These are phyloP conservation scores for Vigna radiata DNA, from an alignment of 306 rosid species.

Conservation along the genomic window DNA sequence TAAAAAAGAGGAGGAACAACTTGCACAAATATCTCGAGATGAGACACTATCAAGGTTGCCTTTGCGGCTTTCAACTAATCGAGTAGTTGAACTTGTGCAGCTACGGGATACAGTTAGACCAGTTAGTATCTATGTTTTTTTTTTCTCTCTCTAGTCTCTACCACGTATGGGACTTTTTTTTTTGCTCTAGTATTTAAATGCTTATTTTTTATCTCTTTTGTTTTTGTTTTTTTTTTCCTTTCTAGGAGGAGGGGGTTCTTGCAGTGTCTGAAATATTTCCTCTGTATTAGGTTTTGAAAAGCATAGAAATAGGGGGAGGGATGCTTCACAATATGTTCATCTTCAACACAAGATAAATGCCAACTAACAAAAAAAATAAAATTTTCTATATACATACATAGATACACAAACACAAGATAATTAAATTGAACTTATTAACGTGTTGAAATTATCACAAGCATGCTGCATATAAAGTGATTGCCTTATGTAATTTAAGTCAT, in stretches of 20 bases:
- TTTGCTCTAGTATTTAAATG: neutral
- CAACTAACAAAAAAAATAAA: neutral
- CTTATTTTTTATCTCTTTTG: neutral
- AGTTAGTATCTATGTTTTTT: conserved; percentile 56
- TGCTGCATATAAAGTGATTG: neutral
- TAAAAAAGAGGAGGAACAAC: conserved; percentile 95
- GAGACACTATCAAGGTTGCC: conserved; percentile 94
- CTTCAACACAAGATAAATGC: neutral
- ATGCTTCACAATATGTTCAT: neutral
- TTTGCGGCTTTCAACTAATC: conserved; percentile 93
- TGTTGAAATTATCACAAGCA: neutral
- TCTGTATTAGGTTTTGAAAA: neutral
- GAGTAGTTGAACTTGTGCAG: conserved; percentile 95
- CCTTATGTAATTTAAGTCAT: neutral
- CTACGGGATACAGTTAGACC: conserved; percentile 94
- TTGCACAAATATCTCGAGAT: conserved; percentile 82
- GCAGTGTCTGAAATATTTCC: neutral
- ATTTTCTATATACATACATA: neutral
- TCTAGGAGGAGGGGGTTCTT: conserved; percentile 2
- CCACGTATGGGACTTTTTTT: neutral
- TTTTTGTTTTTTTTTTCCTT: neutral
- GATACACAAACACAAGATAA: neutral
- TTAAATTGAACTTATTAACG: neutral
- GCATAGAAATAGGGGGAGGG: neutral
- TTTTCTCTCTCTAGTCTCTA: neutral